These are phyloP conservation scores for Mycena crocata DNA, from an alignment of 768 basidiomycete genomes.

Conservation along the genomic window DNA sequence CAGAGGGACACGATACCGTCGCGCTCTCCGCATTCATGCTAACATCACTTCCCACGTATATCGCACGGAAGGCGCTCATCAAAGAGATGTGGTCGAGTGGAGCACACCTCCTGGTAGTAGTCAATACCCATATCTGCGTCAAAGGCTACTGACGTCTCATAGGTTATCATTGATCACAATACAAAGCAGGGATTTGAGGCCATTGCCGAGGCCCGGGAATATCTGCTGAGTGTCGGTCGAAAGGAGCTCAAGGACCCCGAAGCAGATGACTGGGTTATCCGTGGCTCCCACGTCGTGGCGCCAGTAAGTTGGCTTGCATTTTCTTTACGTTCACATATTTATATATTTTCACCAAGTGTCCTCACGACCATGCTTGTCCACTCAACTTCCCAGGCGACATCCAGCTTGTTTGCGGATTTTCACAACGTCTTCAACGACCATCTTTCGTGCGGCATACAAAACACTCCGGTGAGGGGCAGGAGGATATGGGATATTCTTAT, in stretches of 20 bases:
- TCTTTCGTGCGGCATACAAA: constrained; percentile 89
- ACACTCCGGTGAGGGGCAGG: constrained; percentile 85
- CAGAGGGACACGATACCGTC: constrained; percentile 63
- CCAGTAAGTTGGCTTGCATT: constrained; percentile 66
- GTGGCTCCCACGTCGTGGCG: constrained; percentile 87
- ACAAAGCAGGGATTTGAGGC: constrained; percentile 79
- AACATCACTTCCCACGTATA: constrained; percentile 71
- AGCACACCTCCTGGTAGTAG: constrained; percentile 79
- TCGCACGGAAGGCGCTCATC: constrained; percentile 73
- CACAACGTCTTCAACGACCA: constrained; percentile 89
- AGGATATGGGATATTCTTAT: constrained; percentile 91
- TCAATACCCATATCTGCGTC: constrained; percentile 10
- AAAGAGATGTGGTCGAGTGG: constrained; percentile 94
- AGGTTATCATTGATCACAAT: constrained; percentile 91
- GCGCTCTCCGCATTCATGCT: constrained; percentile 91
- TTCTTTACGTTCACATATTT: constrained; percentile 8
- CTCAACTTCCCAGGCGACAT: constrained; percentile 67
- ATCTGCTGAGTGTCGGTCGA: constrained; percentile 72
- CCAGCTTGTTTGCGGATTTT: constrained; percentile 81
- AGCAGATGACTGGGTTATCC: constrained; percentile 46
- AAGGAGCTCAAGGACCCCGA: constrained; percentile 66
- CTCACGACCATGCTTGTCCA: constrained; percentile 90
- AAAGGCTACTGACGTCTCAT: constrained; percentile 20
- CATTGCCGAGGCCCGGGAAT: constrained; percentile 82
- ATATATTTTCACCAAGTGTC: constrained; percentile 68